Conservation (phyloP, 1,284 basidiomycete species). For the Ustilago trichophora region DNA sequence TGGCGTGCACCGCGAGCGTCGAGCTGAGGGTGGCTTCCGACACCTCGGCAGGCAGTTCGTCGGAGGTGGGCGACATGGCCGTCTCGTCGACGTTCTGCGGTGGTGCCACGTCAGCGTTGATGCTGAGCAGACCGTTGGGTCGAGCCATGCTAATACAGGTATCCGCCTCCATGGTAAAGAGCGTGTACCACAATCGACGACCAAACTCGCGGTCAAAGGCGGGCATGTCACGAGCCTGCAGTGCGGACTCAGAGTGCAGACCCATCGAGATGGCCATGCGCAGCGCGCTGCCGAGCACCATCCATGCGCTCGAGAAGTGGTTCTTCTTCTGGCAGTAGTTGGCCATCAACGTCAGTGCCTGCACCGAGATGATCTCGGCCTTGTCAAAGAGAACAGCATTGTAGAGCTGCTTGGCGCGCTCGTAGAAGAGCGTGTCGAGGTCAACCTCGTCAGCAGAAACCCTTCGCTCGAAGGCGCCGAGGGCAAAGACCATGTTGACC, state of each 20-base stretch:
- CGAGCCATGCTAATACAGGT: slow-evolving; percentile 44
- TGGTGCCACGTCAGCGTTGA: slow-evolving; percentile 40
- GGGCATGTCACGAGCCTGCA: slow-evolving; percentile 35
- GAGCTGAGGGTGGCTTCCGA: slow-evolving; percentile 39
- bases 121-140: slow-evolving; percentile 41
- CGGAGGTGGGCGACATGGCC: slow-evolving; percentile 36
- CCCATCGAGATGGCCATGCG: slow-evolving; percentile 50
- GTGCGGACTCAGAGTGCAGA: slow-evolving; percentile 36
- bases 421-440: slow-evolving; percentile 31
- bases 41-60: slow-evolving; percentile 30
- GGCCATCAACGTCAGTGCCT: slow-evolving; percentile 44
- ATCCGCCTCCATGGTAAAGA: slow-evolving; percentile 52
- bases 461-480: slow-evolving; percentile 43
- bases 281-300: slow-evolving; percentile 47
- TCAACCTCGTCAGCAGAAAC: slow-evolving; percentile 27
- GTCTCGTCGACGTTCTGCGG: slow-evolving; percentile 47
- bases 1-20: slow-evolving; percentile 40
- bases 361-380: slow-evolving; percentile 45
- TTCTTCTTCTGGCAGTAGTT: slow-evolving; percentile 53
- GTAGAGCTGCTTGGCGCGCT: slow-evolving; percentile 40
- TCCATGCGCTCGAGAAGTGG: slow-evolving; percentile 39
- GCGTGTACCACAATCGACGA: slow-evolving; percentile 44
- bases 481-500: slow-evolving; percentile 52
- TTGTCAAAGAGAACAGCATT: slow-evolving; percentile 42
- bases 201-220: slow-evolving; percentile 44